Conservation (phyloP, 2,329 filamentous ascomycete genomes). For the Neofusicoccum parvum region DNA sequence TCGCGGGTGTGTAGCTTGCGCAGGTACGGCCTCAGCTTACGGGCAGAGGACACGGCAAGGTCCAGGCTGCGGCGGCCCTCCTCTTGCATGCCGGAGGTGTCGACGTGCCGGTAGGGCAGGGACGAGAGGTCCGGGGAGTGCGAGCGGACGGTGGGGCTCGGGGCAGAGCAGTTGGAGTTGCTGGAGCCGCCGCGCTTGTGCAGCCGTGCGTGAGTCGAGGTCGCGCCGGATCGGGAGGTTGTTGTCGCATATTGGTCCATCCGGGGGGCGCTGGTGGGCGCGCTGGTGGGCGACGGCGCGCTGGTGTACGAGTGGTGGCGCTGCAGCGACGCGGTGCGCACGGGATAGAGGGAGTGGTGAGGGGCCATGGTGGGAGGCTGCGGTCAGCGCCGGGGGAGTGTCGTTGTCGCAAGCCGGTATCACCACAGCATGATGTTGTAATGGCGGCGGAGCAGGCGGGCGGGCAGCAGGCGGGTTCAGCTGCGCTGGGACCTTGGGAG, state of each 20-base stretch:
- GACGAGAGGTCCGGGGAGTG: slow-evolving; percentile 22
- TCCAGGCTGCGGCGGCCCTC: slow-evolving; percentile 23
- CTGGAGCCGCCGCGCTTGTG: slow-evolving; percentile 38
- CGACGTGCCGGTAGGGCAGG: slow-evolving; percentile 18
- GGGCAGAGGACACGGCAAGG: slow-evolving; percentile 29
- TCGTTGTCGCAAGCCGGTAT: slow-evolving; percentile 15
- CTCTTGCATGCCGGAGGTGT: slow-evolving; percentile 17
- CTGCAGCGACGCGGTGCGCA: slow-evolving; percentile 13
- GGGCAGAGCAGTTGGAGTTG: slow-evolving; percentile 41
- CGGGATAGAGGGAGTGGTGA: slow-evolving; percentile 5
- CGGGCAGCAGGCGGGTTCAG: neutral
- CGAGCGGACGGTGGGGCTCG: slow-evolving; percentile 36
- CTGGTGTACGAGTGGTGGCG: slow-evolving; percentile 16
- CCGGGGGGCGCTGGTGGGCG: slow-evolving; percentile 2
- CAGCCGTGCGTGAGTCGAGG: slow-evolving; percentile 39
- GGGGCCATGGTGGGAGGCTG: neutral
- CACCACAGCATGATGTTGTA: slow-evolving; percentile 21
- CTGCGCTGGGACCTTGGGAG: slow-evolving; percentile 3
- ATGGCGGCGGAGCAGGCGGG: slow-evolving; percentile 10
- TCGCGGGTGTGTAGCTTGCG: slow-evolving; percentile 56
- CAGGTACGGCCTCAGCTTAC: slow-evolving; percentile 58
- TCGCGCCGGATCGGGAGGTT: slow-evolving; percentile 4
- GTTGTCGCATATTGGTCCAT: slow-evolving; percentile 9
- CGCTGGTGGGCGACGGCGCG: neutral
- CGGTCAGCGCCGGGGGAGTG: neutral